Conservation (phyloP, 2,329 filamentous ascomycete species). For the Stagonosporopsis tanaceti region DNA sequence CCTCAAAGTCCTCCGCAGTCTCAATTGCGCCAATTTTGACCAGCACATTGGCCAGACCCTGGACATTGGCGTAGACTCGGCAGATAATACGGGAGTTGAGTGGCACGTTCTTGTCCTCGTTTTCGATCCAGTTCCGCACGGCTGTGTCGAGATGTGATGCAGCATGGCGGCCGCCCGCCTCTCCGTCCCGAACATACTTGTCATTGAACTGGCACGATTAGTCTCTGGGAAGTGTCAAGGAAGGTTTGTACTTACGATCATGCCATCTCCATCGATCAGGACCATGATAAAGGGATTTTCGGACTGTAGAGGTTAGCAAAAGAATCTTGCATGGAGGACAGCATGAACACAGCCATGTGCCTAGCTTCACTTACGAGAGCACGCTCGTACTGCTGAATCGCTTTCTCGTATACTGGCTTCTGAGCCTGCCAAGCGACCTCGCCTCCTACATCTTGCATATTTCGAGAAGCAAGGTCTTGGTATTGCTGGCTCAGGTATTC, state of each 20-base stretch:
- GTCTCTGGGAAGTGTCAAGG: background rate
- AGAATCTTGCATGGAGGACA: too few relatives aligned
- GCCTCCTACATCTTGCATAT: constrained; percentile 35
- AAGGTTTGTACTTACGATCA: constrained; percentile 47
- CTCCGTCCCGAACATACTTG: constrained; percentile 58
- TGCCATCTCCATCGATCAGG: constrained; percentile 64
- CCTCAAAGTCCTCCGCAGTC: constrained; percentile 54
- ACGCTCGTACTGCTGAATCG: constrained; percentile 28
- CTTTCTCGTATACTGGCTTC: constrained; percentile 31
- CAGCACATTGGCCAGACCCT: constrained; percentile 59
- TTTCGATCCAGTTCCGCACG: constrained; percentile 54
- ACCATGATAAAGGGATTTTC: constrained; percentile 62
- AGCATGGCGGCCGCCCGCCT: constrained; percentile 61
- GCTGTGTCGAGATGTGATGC: constrained; percentile 58
- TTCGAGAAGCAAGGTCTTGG: constrained; percentile 34
- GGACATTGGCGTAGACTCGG: constrained; percentile 63
- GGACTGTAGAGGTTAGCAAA: constrained; percentile 13
- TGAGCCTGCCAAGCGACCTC: constrained; percentile 29
- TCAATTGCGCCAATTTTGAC: constrained; percentile 56
- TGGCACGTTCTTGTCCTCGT: constrained; percentile 48
- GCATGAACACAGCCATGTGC: background rate
- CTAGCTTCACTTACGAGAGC: constrained; percentile 32
- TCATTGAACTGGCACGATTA: constrained; percentile 54
- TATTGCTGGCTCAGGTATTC: constrained; percentile 47
- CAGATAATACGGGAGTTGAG: constrained; percentile 58